Conservation (phyloP, 2,329 filamentous ascomycete genomes). For the Ophiostoma sp. region DNA sequence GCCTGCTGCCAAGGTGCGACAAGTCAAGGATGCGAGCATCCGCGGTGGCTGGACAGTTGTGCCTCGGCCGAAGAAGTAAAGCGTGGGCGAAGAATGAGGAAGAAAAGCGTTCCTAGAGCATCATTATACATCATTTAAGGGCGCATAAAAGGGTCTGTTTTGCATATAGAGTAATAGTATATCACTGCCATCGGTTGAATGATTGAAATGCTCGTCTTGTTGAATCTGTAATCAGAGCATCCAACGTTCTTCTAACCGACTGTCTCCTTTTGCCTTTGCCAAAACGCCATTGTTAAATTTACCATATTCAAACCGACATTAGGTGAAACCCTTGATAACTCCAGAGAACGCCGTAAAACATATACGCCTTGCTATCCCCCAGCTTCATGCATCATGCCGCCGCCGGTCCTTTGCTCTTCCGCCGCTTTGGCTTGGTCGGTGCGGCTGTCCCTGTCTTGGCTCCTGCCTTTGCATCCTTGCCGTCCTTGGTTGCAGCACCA, state of each 20-base stretch:
- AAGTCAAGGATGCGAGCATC: conserved; percentile 61
- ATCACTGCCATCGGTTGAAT: neutral
- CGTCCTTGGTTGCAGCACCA: conserved; percentile 38
- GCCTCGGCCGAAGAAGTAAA: conserved; percentile 9
- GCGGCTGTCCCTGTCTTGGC: conserved; percentile 30
- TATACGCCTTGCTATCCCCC: neutral
- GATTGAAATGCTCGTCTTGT: neutral
- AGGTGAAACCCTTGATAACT: neutral
- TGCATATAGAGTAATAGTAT: neutral
- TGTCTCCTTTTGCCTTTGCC: neutral
- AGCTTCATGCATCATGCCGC: neutral
- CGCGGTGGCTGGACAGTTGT: conserved; percentile 67
- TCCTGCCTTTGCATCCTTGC: conserved; percentile 33
- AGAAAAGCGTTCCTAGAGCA: neutral
- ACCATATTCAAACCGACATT: neutral
- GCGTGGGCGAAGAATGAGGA: neutral
- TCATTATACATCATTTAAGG: neutral
- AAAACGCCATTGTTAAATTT: neutral
- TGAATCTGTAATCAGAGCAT: neutral
- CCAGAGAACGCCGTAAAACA: neutral
- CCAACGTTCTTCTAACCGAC: too few species aligned
- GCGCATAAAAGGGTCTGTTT: neutral
- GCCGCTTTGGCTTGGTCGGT: conserved; percentile 41
- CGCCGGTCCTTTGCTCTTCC: conserved; percentile 42
- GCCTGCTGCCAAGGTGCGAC: conserved; percentile 75